phyloP scores from a whole-genome alignment of 441 rosid species.

The Heliophila coronopifolia region DNA sequence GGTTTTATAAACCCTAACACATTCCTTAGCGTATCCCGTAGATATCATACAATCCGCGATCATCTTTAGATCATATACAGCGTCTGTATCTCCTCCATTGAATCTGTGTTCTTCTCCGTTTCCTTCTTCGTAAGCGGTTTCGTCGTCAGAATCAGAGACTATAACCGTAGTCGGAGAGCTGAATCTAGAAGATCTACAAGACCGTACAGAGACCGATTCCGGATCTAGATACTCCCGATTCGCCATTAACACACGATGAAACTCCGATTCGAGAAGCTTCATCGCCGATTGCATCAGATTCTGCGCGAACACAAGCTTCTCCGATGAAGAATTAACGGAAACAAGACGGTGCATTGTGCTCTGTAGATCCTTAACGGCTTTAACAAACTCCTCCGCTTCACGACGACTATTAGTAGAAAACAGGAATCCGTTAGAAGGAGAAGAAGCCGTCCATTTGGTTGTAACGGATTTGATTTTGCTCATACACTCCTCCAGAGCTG shows the following conservation, averaged over 20 bases:
- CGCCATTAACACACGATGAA: conserved; percentile 55
- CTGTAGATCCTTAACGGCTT: conserved; percentile 47
- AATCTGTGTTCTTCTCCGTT: conserved; percentile 34
- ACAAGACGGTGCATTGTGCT: conserved; percentile 46
- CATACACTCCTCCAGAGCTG: conserved; percentile 45
- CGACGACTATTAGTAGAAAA: conserved; percentile 48
- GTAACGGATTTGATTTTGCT: conserved; percentile 40
- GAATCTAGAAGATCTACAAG: conserved; percentile 47
- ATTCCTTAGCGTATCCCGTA: conserved; percentile 66
- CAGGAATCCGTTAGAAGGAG: conserved; percentile 33
- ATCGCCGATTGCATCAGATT: conserved; percentile 68
- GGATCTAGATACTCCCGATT: conserved; percentile 59
- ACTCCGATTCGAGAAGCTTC: conserved; percentile 75
- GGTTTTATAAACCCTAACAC: conserved; percentile 39
- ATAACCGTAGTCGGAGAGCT: conserved; percentile 35
- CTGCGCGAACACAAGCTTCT: conserved; percentile 46
- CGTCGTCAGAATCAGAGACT: conserved; percentile 43
- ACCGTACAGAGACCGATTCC: conserved; percentile 48
- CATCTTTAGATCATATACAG: conserved; percentile 52
- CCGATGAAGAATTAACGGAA: conserved; percentile 32
- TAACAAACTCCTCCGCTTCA: conserved; percentile 56
- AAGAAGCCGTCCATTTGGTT: conserved; percentile 38
- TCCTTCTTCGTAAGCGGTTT: conserved; percentile 33
- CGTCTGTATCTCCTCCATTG: conserved; percentile 35
- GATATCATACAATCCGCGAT: conserved; percentile 83